Percentiles rank a stretch among this genome's conserved stretches.
These are phyloP conservation scores for Wallacemonas sp. DNA, from an alignment of 208 protist species.

Conservation along the genomic window DNA sequence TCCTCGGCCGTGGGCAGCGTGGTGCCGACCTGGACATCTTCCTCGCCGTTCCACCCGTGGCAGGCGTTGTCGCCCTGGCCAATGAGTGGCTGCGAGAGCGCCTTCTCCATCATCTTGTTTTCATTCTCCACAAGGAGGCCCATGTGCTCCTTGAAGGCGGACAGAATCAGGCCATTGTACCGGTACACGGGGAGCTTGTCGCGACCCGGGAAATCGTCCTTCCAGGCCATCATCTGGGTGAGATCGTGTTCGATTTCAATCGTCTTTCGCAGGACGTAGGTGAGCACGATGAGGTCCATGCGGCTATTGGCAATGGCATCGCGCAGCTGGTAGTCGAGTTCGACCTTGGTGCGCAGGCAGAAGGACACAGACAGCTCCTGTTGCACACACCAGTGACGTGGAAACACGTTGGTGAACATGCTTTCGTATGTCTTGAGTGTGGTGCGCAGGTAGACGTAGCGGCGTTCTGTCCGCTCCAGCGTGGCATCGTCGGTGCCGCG, in stretches of 20 bases:
- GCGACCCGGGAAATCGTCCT: slow-evolving; percentile 64
- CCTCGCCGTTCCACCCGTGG: slow-evolving; percentile 65
- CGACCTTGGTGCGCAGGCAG: slow-evolving; percentile 88
- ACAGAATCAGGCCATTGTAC: slow-evolving; percentile 85
- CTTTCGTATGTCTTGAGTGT: slow-evolving; percentile 81
- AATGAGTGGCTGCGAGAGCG: slow-evolving; percentile 81
- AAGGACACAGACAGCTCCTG: slow-evolving; percentile 93
- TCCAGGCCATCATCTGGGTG: slow-evolving; percentile 77
- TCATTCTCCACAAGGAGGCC: slow-evolving; percentile 81
- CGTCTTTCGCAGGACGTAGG: slow-evolving; percentile 91
- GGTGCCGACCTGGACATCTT: slow-evolving; percentile 50
- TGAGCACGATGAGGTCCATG: slow-evolving; percentile 89
- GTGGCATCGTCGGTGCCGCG: slow-evolving; percentile 83
- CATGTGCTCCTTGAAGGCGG: slow-evolving; percentile 86
- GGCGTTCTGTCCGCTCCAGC: slow-evolving; percentile 88
- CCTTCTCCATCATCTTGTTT: slow-evolving; percentile 81
- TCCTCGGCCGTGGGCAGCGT: slow-evolving; percentile 85
- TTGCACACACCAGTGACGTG: slow-evolving; percentile 88
- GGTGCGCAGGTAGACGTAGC: slow-evolving; percentile 90
- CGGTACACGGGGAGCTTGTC: slow-evolving; percentile 70
- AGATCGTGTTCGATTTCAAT: slow-evolving; percentile 93
- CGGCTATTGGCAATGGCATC: slow-evolving; percentile 60
- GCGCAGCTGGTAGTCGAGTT: slow-evolving; percentile 78
- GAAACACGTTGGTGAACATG: slow-evolving; percentile 84
- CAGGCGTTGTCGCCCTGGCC: slow-evolving; percentile 77